These are phyloP conservation scores for Pythium phragmitis DNA, from an alignment of 352 stramenopile genomes.

Conservation along the genomic window DNA sequence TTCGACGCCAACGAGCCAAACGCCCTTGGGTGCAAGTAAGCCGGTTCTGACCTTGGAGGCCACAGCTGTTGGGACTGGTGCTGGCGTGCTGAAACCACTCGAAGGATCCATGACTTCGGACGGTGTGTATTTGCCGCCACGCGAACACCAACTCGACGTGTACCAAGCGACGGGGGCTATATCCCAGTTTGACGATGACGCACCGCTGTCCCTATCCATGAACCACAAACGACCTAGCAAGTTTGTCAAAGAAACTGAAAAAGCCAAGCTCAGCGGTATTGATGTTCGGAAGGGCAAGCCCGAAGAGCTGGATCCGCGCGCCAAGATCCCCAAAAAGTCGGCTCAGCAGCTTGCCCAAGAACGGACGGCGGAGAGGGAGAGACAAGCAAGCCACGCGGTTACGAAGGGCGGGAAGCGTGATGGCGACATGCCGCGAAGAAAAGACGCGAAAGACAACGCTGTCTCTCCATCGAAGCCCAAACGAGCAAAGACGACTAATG, in stretches of 20 bases:
- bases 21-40: neutral
- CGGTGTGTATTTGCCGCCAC: constrained; percentile 15
- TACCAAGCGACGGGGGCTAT: constrained; percentile 21
- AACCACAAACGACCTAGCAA: constrained; percentile 18
- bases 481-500: constrained; percentile 1
- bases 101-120: constrained; percentile 10
- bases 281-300: constrained; percentile 17
- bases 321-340: constrained; percentile 25
- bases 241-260: constrained; percentile 18
- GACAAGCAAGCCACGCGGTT: neutral
- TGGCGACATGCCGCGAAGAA: neutral
- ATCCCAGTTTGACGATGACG: constrained; percentile 14
- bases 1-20: neutral
- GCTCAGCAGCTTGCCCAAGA: neutral
- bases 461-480: constrained; percentile 7
- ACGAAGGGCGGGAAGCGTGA: neutral
- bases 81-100: constrained; percentile 10
- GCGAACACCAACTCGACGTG: constrained; percentile 18
- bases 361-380: neutral
- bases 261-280: constrained; percentile 16
- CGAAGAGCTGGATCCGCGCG: constrained; percentile 10
- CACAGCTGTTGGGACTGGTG: constrained; percentile 12
- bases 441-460: neutral
- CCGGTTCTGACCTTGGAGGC: neutral
- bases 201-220: neutral